Percentiles rank a stretch among this genome's conserved stretches.
These are phyloP conservation scores for Aspergillus transmontanensis DNA, from an alignment of 2,329 filamentous ascomycete species.

Conservation along the genomic window DNA sequence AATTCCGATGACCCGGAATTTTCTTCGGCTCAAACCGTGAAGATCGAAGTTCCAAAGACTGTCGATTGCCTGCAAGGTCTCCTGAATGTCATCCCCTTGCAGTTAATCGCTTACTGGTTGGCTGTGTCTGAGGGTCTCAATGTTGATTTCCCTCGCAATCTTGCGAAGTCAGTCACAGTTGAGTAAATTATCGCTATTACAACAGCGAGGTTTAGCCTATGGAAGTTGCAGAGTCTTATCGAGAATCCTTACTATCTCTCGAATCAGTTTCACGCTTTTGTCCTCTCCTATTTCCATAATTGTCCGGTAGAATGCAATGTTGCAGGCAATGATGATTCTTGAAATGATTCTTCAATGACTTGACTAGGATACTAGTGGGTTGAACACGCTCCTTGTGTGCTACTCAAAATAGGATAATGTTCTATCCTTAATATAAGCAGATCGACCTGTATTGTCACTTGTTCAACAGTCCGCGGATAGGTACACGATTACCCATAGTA, in stretches of 20 bases:
- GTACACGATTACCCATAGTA: too few species aligned
- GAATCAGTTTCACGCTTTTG: neutral
- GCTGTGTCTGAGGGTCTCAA: conserved; percentile 94
- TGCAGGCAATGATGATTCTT: neutral
- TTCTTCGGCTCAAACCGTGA: conserved; percentile 82
- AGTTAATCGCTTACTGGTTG: conserved; percentile 98
- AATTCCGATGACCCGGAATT: conserved; percentile 90
- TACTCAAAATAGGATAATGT: neutral
- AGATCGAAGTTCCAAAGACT: conserved; percentile 95
- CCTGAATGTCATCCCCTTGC: conserved; percentile 94
- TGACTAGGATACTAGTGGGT: neutral
- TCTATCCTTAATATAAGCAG: neutral
- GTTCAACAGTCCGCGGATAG: neutral
- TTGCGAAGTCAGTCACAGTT: conserved; percentile 98
- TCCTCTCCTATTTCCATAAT: conserved; percentile 5
- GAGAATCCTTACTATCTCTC: neutral
- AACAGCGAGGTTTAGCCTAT: neutral
- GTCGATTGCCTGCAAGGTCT: conserved; percentile 95
- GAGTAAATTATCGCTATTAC: conserved; percentile 63
- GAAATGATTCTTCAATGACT: neutral
- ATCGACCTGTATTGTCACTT: neutral
- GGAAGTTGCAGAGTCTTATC: neutral
- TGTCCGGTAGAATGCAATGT: conserved; percentile 8
- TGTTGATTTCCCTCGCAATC: conserved; percentile 96
- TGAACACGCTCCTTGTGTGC: neutral